Evolutionary conservation across 768 basidiomycete genomes (phyloP).

Genomic region (Hemileccinum rubropunctum): DNA sequence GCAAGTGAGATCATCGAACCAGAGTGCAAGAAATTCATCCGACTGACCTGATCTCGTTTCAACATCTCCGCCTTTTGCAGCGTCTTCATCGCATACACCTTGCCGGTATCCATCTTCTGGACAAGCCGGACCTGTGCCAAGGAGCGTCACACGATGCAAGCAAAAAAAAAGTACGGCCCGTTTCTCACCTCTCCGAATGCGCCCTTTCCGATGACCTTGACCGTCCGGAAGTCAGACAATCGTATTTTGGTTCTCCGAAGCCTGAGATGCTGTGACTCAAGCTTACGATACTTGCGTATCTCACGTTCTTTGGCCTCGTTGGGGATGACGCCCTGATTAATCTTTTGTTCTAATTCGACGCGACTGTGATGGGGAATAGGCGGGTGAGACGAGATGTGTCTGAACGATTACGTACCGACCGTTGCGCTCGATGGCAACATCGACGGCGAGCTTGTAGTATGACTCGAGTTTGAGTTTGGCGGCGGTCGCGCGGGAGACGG

Average conservation of each 20-base stretch:
- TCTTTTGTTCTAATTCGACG: constrained; percentile 83
- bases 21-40: background rate
- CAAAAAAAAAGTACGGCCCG: background rate
- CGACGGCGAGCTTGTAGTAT: constrained; percentile 97
- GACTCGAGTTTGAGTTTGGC: constrained; percentile 97
- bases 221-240: constrained; percentile 88
- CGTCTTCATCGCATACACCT: constrained; percentile 99
- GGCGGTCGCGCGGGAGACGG: constrained; percentile 85
- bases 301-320: constrained; percentile 88
- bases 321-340: constrained; percentile 68
- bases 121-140: constrained; percentile 78
- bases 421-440: constrained; percentile 94
- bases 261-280: constrained; percentile 88
- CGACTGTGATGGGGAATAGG: constrained; percentile 48
- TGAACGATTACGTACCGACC: constrained; percentile 56
- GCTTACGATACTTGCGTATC: constrained; percentile 80
- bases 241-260: constrained; percentile 92
- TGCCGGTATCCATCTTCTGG: constrained; percentile 95
- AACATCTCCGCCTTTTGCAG: constrained; percentile 98
- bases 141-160: constrained; percentile 2
- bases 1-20: constrained; percentile 5
- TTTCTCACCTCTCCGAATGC: constrained; percentile 87
- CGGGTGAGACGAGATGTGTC: constrained; percentile 1
- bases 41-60: constrained; percentile 91
- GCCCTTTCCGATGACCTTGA: constrained; percentile 98